phyloP scores from a whole-genome alignment of 2,329 filamentous ascomycete species.

The Claviceps spartinae region DNA sequence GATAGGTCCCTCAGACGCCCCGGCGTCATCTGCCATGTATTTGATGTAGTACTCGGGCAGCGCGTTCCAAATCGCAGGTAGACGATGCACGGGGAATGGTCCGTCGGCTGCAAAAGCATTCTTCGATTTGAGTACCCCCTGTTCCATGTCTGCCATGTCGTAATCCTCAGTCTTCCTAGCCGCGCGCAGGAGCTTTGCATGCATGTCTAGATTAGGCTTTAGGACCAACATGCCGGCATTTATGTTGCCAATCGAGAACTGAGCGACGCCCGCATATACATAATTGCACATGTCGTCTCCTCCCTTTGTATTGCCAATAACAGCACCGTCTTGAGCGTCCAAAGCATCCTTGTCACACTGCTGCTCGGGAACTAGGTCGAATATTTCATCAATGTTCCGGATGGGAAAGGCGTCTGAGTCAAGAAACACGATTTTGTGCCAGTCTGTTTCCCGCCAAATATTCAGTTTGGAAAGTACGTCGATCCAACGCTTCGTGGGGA shows the following conservation, averaged over 20 bases:
- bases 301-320: neutral
- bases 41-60: slow-evolving; percentile 1
- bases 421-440: slow-evolving; percentile 1
- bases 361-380: neutral
- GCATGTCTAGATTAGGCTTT: slow-evolving; percentile 3
- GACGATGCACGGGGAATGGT: slow-evolving; percentile 1
- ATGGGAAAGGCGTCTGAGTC: slow-evolving; percentile 2
- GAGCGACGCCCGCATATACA: slow-evolving; percentile 1
- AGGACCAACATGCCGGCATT: slow-evolving; percentile 2
- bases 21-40: neutral
- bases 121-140: slow-evolving; percentile 1
- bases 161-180: slow-evolving; percentile 1
- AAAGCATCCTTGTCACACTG: neutral
- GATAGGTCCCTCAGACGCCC: neutral
- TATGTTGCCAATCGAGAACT: slow-evolving; percentile 2
- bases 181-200: slow-evolving; percentile 1
- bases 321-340: neutral
- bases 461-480: slow-evolving; percentile 3
- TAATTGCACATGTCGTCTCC: slow-evolving; percentile 1
- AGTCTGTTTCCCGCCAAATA: slow-evolving; percentile 1
- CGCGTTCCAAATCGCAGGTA: slow-evolving; percentile 1
- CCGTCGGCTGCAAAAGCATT: slow-evolving; percentile 3
- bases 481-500: slow-evolving; percentile 2
- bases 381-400: slow-evolving; percentile 1
- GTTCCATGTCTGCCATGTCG: slow-evolving; percentile 1